Evolutionary conservation across 805 yeast genomes (phyloP).

Genomic region (Ogataea zsoltii): DNA sequence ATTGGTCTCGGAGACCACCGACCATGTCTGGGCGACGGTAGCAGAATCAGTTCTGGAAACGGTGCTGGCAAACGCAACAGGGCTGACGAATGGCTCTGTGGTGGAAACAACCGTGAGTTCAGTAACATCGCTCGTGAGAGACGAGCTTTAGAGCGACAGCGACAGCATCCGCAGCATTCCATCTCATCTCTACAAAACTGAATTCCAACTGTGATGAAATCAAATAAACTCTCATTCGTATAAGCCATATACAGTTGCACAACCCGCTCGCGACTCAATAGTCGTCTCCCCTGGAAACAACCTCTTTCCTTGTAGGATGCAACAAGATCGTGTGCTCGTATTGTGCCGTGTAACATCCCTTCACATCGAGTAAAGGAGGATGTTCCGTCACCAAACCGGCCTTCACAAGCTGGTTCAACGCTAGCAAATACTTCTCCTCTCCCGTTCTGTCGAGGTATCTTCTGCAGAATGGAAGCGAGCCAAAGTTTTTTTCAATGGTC

Average conservation of each 20-base stretch:
- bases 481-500: constrained; percentile 78
- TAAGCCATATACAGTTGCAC: not conserved
- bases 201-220: not conserved
- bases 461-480: constrained; percentile 95
- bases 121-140: constrained; percentile 6
- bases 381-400: constrained; percentile 90
- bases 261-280: constrained; percentile 36
- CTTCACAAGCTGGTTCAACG: constrained; percentile 80
- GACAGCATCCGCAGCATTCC: too few species aligned
- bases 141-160: constrained; percentile 15
- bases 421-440: constrained; percentile 86
- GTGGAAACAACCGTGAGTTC: constrained; percentile 1
- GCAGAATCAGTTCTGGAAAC: not conserved
- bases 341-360: constrained; percentile 93
- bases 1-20: constrained; percentile 2
- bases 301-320: constrained; percentile 91
- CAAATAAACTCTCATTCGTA: not conserved
- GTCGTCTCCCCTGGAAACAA: constrained; percentile 94
- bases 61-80: too few species aligned
- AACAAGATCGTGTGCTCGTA: constrained; percentile 90
- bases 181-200: too few species aligned
- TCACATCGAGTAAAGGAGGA: constrained; percentile 84
- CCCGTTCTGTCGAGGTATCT: constrained; percentile 90
- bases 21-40: not conserved
- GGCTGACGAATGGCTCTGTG: not conserved